Evolutionary conservation across 805 yeast species (phyloP), one percentile per base, ranked within the genome.

Genomic region (Candida germanica): DNA sequence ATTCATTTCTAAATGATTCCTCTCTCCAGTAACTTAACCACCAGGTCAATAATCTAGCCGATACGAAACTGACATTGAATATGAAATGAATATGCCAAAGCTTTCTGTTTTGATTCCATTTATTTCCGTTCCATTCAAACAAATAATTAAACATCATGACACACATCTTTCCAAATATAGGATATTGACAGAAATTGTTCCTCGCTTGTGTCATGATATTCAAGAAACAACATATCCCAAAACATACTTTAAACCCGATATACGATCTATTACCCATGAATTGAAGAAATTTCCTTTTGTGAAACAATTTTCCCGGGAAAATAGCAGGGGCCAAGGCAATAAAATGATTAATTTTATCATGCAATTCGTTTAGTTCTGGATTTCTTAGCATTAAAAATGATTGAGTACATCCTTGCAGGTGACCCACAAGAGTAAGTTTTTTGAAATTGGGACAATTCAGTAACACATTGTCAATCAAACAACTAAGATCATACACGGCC

Each of bases 391-490:
- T 76, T 49, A 84, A 62, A 37, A 87, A 83, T 0, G 83, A 71
- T 57, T 89, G 96, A 0, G 96, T 79, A 2, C 96, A 88, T 1
- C 98, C 98, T 60, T 93, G 98, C 11, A 95, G 86, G 55, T 91
- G 98, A 1, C 89, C 89, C 7, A 81, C 71, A 15, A 91, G 58
- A 0, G 82, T 70, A 6, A 89, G 48, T 48, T 79, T 73, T 3
- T 54, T 51, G 35, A 56, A 66, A 32, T 56, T 35, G 0, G 75
- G 66, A 35, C 61, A 59, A 36, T 61, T 65, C 2, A 54, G 40
- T 23, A 80, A 56, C 1, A 88, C 82, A 37, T 73, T 71, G 23
- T 80, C 75, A 6, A 89, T 68, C 59, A 91, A 64, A 13, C 85
- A 70, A 1, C 95, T 84, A 27, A 93, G 58, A 56, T 91, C 98